Base-by-base conservation (phyloP, 2,329 filamentous ascomycete species). In the Drechslerella coelobrocha region DNA sequence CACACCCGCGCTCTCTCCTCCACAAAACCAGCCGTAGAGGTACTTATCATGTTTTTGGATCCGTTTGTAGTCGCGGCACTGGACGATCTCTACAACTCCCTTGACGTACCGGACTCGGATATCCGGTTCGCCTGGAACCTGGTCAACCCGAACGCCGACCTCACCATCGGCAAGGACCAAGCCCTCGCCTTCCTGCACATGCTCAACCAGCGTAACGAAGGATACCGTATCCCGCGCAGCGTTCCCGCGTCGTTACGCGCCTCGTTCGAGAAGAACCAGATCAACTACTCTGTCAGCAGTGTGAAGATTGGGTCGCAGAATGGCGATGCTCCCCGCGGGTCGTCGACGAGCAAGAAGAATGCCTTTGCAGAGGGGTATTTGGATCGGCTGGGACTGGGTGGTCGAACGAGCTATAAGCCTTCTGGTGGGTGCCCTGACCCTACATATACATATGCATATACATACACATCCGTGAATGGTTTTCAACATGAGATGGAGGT, bases 301-400 rank as follows among this genome's bases (percentile, higher is more conserved):
- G 74, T 74, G 24, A 87, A 89, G 76, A 96, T 92, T 89, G 91
- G 90, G 1, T 85, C 86, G 72, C 86, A 89, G 73, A 86, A 88
- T 51, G 90, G 92, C 77, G 91, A 95, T 27, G 55, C 21, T 27
- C 43, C 56, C 1, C 8, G 10, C 55, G 85, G 85, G 74, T 97
- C 93, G 0, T 81, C 85, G 34, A 94, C 91, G 0, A 92, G 93
- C 65, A 89, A 90, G 77, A 99, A 99, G 81, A 89, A 92, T 75
- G 97, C 96, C 81, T 99, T 99, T 77, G 94, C 94, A 74, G 94
- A 99, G 79, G 90, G 96, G 73, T 99, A 97, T 80, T 85, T 99
- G 63, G 95, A 90, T 72, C 88, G 94, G 10, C 84, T 99, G 39
- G 94, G 94, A 6, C 83, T 88, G 4, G 86, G 86, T 19, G 86